Conservation (phyloP, 192 early-diverging fungal species). For the Backusella liffmaniae region DNA sequence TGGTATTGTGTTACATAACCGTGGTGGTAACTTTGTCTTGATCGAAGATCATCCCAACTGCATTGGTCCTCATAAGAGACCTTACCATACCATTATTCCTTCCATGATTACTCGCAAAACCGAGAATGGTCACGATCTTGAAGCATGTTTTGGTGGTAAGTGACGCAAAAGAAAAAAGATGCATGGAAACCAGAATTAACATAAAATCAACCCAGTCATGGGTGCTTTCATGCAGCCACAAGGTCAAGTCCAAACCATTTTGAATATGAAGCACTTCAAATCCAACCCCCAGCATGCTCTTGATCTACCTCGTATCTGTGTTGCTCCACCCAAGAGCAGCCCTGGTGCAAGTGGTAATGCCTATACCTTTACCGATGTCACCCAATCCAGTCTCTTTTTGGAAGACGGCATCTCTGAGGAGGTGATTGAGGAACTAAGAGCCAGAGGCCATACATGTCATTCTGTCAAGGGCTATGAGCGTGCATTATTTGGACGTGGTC, state of each 20-base stretch:
- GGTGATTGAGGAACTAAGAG: slow-evolving; percentile 43
- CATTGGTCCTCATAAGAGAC: slow-evolving; percentile 65
- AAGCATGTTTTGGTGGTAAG: slow-evolving; percentile 47
- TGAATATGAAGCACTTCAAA: slow-evolving; percentile 60
- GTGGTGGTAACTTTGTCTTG: slow-evolving; percentile 66
- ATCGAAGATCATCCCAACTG: slow-evolving; percentile 61
- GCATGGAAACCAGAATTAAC: not conserved
- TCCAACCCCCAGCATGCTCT: slow-evolving; percentile 66
- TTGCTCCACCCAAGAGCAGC: slow-evolving; percentile 39
- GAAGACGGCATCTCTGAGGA: slow-evolving; percentile 62
- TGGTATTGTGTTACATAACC: slow-evolving; percentile 70
- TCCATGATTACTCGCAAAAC: slow-evolving; percentile 55
- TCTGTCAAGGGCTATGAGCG: slow-evolving; percentile 45
- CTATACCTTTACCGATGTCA: slow-evolving; percentile 28
- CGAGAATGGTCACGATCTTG: slow-evolving; percentile 35
- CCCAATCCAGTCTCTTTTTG: slow-evolving; percentile 42
- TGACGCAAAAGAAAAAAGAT: not conserved
- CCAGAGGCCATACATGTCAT: slow-evolving; percentile 59
- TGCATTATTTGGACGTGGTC: slow-evolving; percentile 70
- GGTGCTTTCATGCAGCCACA: slow-evolving; percentile 84
- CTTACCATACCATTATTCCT: slow-evolving; percentile 82
- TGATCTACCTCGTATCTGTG: slow-evolving; percentile 67
- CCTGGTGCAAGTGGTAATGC: slow-evolving; percentile 16
- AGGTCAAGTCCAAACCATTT: slow-evolving; percentile 76
- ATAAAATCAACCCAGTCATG: slow-evolving; percentile 54